Conservation (phyloP, 2,329 filamentous ascomycete genomes). For the Neurospora sp. region DNA sequence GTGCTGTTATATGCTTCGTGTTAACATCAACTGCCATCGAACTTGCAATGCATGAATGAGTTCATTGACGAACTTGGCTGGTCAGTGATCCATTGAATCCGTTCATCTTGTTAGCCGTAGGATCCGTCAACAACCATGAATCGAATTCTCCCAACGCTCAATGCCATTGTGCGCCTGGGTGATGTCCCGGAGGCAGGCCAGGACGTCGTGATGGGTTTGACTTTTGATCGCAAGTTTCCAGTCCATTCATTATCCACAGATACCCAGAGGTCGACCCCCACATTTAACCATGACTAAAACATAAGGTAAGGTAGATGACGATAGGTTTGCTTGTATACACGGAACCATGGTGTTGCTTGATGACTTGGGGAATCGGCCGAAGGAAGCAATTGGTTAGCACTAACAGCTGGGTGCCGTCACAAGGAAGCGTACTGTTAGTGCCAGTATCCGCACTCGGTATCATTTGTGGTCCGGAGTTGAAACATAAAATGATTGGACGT, state of each 20-base stretch:
- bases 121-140: background rate
- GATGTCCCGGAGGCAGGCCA: background rate
- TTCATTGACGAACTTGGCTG: background rate
- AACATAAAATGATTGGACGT: background rate
- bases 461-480: background rate
- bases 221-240: background rate
- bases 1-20: background rate
- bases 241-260: background rate
- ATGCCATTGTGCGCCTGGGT: background rate
- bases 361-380: background rate
- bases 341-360: background rate
- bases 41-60: background rate
- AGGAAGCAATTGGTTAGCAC: background rate
- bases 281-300: background rate
- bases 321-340: background rate
- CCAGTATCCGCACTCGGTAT: background rate
- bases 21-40: background rate
- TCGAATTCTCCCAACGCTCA: background rate
- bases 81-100: background rate
- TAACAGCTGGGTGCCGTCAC: background rate
- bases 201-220: background rate
- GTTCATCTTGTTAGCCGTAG: background rate
- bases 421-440: background rate
- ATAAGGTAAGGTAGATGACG: accelerated
- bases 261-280: background rate